Conservation (phyloP, 345 rosid genomes). For the Reutealis trisperma region DNA sequence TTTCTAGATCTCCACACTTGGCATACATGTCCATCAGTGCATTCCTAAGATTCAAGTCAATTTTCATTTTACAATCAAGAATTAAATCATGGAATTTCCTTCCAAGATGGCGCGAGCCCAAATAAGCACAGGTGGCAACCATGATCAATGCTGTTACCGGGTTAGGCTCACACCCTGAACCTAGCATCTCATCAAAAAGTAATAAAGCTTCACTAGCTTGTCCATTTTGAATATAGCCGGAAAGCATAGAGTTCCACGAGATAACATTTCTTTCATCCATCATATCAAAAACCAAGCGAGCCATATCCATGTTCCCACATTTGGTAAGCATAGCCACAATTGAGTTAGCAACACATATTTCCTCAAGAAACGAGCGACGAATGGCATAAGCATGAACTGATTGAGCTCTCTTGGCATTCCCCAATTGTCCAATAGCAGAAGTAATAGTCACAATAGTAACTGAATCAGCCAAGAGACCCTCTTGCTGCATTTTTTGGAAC, state of each 20-base stretch:
- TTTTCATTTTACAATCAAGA: conserved; percentile 28
- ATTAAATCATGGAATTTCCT: conserved; percentile 41
- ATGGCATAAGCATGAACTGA: conserved; percentile 38
- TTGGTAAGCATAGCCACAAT: conserved; percentile 50
- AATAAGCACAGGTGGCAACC: conserved; percentile 55
- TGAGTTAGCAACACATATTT: conserved; percentile 47
- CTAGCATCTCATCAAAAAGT: conserved; percentile 49
- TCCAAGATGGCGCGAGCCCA: conserved; percentile 46
- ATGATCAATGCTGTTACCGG: conserved; percentile 53
- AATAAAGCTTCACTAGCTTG: conserved; percentile 51
- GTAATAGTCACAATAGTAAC: conserved; percentile 46
- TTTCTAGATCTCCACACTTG: conserved; percentile 57
- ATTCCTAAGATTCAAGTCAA: conserved; percentile 40
- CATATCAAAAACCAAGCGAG: conserved; percentile 47
- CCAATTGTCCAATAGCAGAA: conserved; percentile 56
- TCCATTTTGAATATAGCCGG: conserved; percentile 54
- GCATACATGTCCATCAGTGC: conserved; percentile 60
- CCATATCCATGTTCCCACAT: conserved; percentile 42
- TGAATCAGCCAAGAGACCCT: conserved; percentile 39
- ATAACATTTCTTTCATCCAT: conserved; percentile 46
- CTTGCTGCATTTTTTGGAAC: conserved; percentile 25
- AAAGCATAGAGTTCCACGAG: conserved; percentile 64
- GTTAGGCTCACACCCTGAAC: conserved; percentile 32
- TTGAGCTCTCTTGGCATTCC: conserved; percentile 33
- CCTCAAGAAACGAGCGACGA: conserved; percentile 22